Evolutionary conservation across 495 filamentous ascomycete species (phyloP), one percentile per base, ranked within the genome.

Genomic region (Hypoxylon lenormandii): DNA sequence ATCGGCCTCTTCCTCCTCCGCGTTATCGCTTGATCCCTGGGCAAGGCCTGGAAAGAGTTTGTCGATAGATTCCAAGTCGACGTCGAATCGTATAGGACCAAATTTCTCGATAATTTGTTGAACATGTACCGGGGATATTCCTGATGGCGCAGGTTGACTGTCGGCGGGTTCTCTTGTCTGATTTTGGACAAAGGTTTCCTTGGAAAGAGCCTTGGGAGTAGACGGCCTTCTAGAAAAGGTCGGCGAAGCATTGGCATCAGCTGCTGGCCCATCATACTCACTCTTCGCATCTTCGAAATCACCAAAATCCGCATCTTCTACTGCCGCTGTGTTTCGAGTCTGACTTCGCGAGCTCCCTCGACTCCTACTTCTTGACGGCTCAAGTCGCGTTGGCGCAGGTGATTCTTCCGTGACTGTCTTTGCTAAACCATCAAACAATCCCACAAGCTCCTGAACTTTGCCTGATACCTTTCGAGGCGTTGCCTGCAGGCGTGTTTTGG

Each of bases 281-380:
- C 57, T 66, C 8, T 80, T 76, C 18, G 73, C 76, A 64, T 86
- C 84, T 45, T 83, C 83, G 65, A 87, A 86, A 48, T 87, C 82
- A 4, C 81, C 83, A 66, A 84, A 84, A 23, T 83, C 82, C n/a
- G 68, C 78, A 30, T 74, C 77, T 1, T 80, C 77, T 7, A 69
- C 77, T 8, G 60, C 70, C 4, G 50, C 63, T 10, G 55, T 23
- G 46, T 38, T 48, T 46, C 48, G 50, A 21, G 47, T 38, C 52
- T 59, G 64, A 19, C 60, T 64, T 16, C 43, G 51, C 16, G 64
- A 61, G 46, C 69, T 19, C 26, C 50, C 60, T 46, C 60, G 30
- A 38, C 36, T 21, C 37, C 16, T 26, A 6, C 63, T 13, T 22
- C 46, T 38, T 33, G 67, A 28, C 36, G 69, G 23, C 43, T 72